These are phyloP conservation scores for Secale cereale DNA, from an alignment of 176 grass and related monocot species.

Conservation along the genomic window DNA sequence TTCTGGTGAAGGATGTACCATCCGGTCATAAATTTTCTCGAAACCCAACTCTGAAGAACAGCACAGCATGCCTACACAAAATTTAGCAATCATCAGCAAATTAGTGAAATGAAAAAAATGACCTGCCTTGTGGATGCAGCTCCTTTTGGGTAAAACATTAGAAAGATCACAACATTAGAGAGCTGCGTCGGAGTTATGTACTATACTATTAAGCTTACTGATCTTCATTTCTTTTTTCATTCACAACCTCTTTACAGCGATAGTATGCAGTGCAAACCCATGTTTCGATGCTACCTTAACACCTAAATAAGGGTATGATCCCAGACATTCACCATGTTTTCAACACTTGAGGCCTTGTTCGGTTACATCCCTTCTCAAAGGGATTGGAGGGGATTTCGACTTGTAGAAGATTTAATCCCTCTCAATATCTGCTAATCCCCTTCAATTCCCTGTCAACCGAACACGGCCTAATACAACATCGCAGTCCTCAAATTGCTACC, in stretches of 20 bases:
- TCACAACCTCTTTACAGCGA: neutral
- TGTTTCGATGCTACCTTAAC: neutral
- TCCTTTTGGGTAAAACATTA: neutral
- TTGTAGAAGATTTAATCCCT: no score
- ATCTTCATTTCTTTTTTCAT: neutral
- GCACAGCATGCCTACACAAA: constrained; percentile 85
- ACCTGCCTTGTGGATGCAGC: neutral
- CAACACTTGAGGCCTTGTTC: no score
- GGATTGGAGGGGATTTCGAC: no score
- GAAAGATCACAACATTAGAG: neutral
- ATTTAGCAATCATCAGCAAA: constrained; percentile 19
- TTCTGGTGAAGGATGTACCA: constrained; percentile 52
- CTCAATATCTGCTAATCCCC: no score
- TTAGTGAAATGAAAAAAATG: constrained; percentile 23
- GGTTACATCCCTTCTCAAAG: no score
- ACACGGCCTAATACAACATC: neutral
- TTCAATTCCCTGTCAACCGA: no score
- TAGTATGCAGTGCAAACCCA: neutral
- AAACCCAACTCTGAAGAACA: constrained; percentile 99
- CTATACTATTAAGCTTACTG: neutral
- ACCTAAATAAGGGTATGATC: neutral
- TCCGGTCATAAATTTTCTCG: constrained; percentile 99
- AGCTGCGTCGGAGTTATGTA: neutral
- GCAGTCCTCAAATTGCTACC: neutral
- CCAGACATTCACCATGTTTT: neutral